These are phyloP conservation scores for Ogataea allantospora DNA, from an alignment of 805 yeast genomes.

Conservation along the genomic window DNA sequence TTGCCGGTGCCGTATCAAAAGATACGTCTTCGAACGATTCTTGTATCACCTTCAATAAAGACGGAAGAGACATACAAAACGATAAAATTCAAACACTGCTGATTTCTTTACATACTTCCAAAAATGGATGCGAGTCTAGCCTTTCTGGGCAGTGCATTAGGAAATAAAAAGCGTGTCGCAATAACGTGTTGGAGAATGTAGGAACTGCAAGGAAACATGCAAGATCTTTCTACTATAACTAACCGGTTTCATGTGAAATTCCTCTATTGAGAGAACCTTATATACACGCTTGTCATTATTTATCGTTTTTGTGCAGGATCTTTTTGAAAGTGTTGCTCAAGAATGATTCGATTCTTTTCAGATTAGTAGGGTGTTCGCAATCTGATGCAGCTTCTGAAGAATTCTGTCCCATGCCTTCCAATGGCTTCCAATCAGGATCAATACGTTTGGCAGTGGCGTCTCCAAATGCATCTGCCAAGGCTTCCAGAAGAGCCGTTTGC, in stretches of 20 bases:
- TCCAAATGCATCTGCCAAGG: conserved; percentile 85
- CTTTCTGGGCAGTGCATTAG: conserved; percentile 8
- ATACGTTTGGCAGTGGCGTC: conserved; percentile 77
- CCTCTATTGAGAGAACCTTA: not conserved
- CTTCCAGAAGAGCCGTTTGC: conserved; percentile 87
- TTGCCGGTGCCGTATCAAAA: conserved; percentile 7
- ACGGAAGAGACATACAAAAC: conserved; percentile 7
- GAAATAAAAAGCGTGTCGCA: conserved; percentile 4
- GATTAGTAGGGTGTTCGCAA: conserved; percentile 44
- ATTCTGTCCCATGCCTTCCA: conserved; percentile 21
- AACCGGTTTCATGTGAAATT: not conserved
- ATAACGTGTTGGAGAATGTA: conserved; percentile 9
- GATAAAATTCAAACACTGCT: not conserved
- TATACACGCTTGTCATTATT: conserved; percentile 11
- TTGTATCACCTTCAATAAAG: conserved; percentile 31
- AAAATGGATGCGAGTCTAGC: conserved; percentile 3
- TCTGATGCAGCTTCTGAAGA: conserved; percentile 13
- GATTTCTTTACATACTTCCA: conserved; percentile 12
- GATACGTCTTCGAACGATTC: conserved; percentile 37
- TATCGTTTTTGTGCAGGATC: conserved; percentile 28
- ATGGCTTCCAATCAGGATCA: conserved; percentile 46
- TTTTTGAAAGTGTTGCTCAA: conserved; percentile 57
- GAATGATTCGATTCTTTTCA: conserved; percentile 57
- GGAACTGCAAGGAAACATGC: conserved; percentile 1
- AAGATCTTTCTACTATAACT: not conserved